Evolutionary conservation across 176 grass and related monocot genomes (phyloP).

Genomic region (Eleusine coracana): DNA sequence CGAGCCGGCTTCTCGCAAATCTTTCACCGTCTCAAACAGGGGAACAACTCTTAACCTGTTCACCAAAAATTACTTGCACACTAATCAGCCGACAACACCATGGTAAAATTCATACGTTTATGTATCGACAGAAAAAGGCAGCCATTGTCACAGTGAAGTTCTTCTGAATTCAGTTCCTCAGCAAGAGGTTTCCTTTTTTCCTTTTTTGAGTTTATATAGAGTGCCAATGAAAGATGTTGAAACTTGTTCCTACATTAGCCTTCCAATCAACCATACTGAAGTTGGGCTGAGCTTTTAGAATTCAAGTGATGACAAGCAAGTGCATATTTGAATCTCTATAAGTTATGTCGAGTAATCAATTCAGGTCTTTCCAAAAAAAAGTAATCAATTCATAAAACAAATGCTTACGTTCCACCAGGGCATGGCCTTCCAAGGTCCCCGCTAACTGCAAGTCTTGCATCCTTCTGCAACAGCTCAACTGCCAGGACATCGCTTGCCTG

Average conservation of each 20-base stretch:
- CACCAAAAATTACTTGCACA: background rate
- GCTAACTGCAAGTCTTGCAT: slow-evolving; percentile 76
- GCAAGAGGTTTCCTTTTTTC: too few relatives aligned
- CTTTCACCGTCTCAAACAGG: slow-evolving; percentile 94
- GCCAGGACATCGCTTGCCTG: slow-evolving; percentile 95
- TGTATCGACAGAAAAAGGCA: background rate
- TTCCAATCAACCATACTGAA: background rate
- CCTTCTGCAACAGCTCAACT: slow-evolving; percentile 93
- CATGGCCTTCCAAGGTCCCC: slow-evolving; percentile 83
- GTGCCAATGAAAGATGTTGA: too few relatives aligned
- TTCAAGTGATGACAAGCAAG: background rate
- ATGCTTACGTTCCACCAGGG: slow-evolving; percentile 95
- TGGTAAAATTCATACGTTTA: background rate
- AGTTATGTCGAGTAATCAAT: background rate
- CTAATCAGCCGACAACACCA: background rate
- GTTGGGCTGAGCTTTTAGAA: background rate
- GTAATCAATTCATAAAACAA: slow-evolving; percentile 10
- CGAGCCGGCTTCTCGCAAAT: slow-evolving; percentile 80
- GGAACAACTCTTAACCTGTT: slow-evolving; percentile 94
- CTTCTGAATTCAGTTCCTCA: background rate
- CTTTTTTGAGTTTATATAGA: too few relatives aligned
- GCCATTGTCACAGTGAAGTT: background rate
- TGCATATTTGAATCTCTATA: background rate
- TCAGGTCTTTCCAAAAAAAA: too few relatives aligned
- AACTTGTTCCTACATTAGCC: too few relatives aligned